A percentile compares a stretch with the other conserved stretches of the same genome.
Evolutionary conservation across 331 rosid genomes (phyloP).

Genomic region (Saraca asoca): DNA sequence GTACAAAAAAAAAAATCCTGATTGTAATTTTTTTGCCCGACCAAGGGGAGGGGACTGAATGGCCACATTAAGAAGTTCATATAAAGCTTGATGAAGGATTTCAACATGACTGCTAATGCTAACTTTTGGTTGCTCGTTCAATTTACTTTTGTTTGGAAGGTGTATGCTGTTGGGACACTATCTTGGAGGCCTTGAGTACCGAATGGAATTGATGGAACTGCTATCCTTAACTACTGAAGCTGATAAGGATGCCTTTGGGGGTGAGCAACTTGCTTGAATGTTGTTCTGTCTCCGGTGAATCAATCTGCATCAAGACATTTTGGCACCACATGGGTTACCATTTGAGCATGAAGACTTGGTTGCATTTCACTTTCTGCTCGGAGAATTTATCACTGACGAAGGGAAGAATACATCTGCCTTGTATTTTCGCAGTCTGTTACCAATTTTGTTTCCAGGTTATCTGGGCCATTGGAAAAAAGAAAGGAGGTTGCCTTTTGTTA

Average conservation of each 20-base stretch:
- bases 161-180: conserved; percentile 93
- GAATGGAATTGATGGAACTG: conserved; percentile 74
- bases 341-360: conserved; percentile 30
- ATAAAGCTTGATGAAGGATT: no score
- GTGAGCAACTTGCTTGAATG: conserved; percentile 44
- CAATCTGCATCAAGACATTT: conserved; percentile 40
- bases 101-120: no score
- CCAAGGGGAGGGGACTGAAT: no score
- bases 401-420: conserved; percentile 21
- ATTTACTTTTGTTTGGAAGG: conserved; percentile 43
- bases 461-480: conserved; percentile 7
- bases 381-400: conserved; percentile 12
- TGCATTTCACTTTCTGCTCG: conserved; percentile 22
- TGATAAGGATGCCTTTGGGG: conserved; percentile 49
- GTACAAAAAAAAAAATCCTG: no score
- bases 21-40: no score
- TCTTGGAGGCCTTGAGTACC: conserved; percentile 87
- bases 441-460: conserved; percentile 21
- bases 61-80: no score
- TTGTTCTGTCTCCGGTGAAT: conserved; percentile 34
- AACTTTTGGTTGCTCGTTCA: conserved; percentile 5
- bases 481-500: conserved; percentile 21
- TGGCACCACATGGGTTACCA: conserved; percentile 1
- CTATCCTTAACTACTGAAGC: conserved; percentile 54
- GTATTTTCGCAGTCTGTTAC: conserved; percentile 1